Conservation (phyloP, 2,329 filamentous ascomycete genomes). For the Biscogniauxia marginata region DNA sequence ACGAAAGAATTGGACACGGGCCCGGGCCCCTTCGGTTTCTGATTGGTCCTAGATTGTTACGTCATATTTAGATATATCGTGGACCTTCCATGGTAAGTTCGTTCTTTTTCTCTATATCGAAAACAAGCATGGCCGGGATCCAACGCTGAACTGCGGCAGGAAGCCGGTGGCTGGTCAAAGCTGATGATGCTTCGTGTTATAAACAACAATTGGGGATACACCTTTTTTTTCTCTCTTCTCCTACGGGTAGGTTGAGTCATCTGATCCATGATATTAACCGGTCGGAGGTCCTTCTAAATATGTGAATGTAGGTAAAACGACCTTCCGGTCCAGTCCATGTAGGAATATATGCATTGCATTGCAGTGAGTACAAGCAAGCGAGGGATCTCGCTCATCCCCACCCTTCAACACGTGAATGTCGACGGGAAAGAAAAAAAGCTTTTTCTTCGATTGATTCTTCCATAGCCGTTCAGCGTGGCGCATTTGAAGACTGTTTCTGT, state of each 20-base stretch:
- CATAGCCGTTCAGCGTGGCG: not conserved
- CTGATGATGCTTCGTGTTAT: not conserved
- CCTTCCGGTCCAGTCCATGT: not conserved
- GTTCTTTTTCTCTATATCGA: not conserved
- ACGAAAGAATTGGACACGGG: not conserved
- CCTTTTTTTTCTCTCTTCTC: not conserved
- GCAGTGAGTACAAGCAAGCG: not conserved
- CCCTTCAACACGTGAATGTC: not conserved
- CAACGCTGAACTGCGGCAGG: not conserved
- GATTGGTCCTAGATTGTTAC: not conserved
- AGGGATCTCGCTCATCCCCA: no score
- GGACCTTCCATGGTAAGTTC: not conserved
- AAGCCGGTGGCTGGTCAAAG: not conserved
- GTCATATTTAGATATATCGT: not conserved
- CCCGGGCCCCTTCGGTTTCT: not conserved
- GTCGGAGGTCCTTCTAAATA: not conserved
- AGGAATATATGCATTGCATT: not conserved
- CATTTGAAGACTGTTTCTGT: not conserved
- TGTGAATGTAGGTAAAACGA: not conserved
- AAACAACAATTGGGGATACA: not conserved
- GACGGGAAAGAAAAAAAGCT: not conserved
- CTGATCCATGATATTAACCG: not conserved
- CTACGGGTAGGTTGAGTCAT: not conserved
- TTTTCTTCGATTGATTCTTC: not conserved
- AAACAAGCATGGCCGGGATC: not conserved